Base-by-base conservation (phyloP, 2,329 filamentous ascomycete species). In the Fusarium haematococcum region DNA sequence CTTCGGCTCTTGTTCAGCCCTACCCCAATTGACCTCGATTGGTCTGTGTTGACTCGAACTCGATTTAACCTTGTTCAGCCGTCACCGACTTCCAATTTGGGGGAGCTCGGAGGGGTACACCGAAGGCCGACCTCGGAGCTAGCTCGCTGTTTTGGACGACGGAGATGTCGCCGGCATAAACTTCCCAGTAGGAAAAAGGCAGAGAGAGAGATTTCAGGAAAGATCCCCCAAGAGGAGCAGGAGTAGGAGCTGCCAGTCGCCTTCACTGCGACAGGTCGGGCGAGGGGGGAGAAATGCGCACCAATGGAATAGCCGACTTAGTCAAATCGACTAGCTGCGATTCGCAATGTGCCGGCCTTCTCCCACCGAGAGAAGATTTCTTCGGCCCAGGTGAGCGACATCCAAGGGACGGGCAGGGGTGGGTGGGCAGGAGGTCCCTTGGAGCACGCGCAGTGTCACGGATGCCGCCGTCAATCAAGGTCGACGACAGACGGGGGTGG, bases 51-150 rank as follows among this genome's bases (percentile, higher is more conserved):
- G 35, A 45, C 45, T 50, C 23, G 16, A 30, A 27, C 33, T 68
- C 30, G 30, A 62, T 39, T 68, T 56, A 71, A 77, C 52, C 59
- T 64, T 69, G 56, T 74, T 68, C 41, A 64, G 27, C 60, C 54
- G 48, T 76, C 54, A 63, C 57, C 62, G 62, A 30, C 50, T 62
- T 57, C 61, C 52, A 57, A 60, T 58, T 54, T 66, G 64, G 66
- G 63, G 59, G 68, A 41, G 54, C 43, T 68, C 64, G 65, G 76
- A 70, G 69, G 72, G 73, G 65, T 65, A 75, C 70, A 75, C 74
- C 70, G 76, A 75, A 77, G 69, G 69, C 77, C 77, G 75, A 78
- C 65, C 68, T 75, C 76, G 76, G 77, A 77, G 63, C 69, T 71
- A 69, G 68, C 63, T 75, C 70, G 67, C 65, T 62, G 48, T 72